Conservation (phyloP, 148 eudicot genomes). For the Limonium bicolor region DNA sequence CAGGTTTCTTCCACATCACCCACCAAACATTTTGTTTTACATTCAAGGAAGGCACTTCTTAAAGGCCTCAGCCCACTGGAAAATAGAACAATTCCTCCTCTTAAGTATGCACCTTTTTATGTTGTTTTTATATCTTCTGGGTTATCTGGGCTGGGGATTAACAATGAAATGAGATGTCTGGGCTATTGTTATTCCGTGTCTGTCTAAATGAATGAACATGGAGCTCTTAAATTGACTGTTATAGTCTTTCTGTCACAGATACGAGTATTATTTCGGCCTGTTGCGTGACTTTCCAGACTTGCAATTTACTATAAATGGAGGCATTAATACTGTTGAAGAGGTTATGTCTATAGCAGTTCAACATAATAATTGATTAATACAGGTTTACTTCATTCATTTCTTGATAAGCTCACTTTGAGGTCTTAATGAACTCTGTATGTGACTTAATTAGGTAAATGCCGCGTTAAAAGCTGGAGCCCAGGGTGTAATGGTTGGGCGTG, state of each 20-base stretch:
- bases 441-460: constrained; percentile 57
- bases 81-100: constrained; percentile 83
- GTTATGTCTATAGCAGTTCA: too few species aligned
- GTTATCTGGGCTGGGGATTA: not conserved
- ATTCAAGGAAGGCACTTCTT: constrained; percentile 90
- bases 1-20: constrained; percentile 96
- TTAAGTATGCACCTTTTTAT: constrained; percentile 45
- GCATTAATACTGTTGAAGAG: constrained; percentile 78
- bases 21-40: constrained; percentile 85
- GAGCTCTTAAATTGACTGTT: not conserved
- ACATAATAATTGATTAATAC: too few species aligned
- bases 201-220: too few species aligned
- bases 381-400: too few species aligned
- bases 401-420: too few species aligned
- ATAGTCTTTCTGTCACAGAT: constrained; percentile 37
- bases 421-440: not conserved
- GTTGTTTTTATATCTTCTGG: not conserved
- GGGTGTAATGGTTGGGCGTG: constrained; percentile 95
- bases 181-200: too few species aligned
- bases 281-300: constrained; percentile 96
- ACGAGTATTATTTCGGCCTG: constrained; percentile 78
- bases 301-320: constrained; percentile 82
- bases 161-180: too few species aligned
- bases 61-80: constrained; percentile 96
- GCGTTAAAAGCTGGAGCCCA: constrained; percentile 85